These are phyloP conservation scores for Colletotrichum tanaceti DNA, from an alignment of 2,329 filamentous ascomycete genomes.

Conservation along the genomic window DNA sequence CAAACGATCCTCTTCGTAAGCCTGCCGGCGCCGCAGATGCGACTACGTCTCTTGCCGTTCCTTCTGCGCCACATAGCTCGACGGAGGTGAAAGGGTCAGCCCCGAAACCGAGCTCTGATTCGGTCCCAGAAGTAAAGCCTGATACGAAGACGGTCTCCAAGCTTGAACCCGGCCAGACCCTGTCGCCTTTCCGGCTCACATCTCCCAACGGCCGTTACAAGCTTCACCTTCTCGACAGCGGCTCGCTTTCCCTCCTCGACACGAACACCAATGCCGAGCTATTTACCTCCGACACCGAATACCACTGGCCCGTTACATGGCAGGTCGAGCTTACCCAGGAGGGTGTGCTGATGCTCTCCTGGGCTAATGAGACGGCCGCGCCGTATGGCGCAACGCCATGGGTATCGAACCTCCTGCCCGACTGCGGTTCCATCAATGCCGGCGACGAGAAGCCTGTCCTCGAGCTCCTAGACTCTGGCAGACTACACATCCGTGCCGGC, in stretches of 20 bases:
- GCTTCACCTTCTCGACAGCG: conserved; percentile 38
- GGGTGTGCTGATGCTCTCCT: conserved; percentile 41
- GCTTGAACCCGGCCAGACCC: conserved; percentile 32
- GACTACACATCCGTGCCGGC: conserved; percentile 40
- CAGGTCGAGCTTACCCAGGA: conserved; percentile 41
- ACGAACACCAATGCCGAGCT: conserved; percentile 38
- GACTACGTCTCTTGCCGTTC: not conserved
- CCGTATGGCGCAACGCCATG: conserved; percentile 42
- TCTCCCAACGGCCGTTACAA: conserved; percentile 39
- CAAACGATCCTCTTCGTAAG: not conserved
- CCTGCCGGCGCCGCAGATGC: not conserved
- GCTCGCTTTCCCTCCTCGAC: conserved; percentile 39
- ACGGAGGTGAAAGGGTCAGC: not conserved
- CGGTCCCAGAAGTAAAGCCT: not conserved
- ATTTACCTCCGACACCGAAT: conserved; percentile 42
- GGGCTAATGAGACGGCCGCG: conserved; percentile 39
- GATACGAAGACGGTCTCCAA: conserved; percentile 10
- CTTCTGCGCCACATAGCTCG: not conserved
- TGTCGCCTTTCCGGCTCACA: conserved; percentile 34
- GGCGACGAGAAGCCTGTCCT: conserved; percentile 33
- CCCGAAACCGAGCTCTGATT: conserved; percentile 1
- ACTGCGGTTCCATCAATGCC: conserved; percentile 30
- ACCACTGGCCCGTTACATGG: conserved; percentile 41
- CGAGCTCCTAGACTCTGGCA: conserved; percentile 41
- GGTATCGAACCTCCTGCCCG: conserved; percentile 37